Conservation (phyloP, 164 flowering plant species). For the Piper betle region DNA sequence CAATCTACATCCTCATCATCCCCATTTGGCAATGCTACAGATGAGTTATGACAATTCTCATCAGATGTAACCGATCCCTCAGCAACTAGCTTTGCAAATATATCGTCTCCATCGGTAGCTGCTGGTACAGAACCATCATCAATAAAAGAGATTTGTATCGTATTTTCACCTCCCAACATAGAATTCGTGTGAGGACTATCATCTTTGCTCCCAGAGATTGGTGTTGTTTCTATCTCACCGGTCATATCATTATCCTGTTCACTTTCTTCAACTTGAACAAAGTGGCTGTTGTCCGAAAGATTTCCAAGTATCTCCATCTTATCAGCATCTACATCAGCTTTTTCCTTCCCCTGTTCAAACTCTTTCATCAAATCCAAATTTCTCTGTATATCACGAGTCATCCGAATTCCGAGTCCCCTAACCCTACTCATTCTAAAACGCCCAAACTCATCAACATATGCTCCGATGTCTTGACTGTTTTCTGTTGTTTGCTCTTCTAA, state of each 20-base stretch:
- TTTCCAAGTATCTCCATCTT: slow-evolving; percentile 9
- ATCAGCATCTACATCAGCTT: slow-evolving; percentile 6
- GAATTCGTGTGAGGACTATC: slow-evolving; percentile 1
- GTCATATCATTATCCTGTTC: not conserved
- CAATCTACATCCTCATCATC: slow-evolving; percentile 53
- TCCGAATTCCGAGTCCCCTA: slow-evolving; percentile 81
- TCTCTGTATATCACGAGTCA: slow-evolving; percentile 89
- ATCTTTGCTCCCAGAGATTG: not conserved
- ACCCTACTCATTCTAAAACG: slow-evolving; percentile 61
- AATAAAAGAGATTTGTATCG: slow-evolving; percentile 45
- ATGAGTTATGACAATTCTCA: slow-evolving; percentile 12
- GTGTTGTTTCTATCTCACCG: slow-evolving; percentile 7
- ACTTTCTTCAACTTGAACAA: not conserved
- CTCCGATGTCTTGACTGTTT: slow-evolving; percentile 42
- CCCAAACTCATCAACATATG: slow-evolving; percentile 83
- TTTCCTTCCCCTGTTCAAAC: slow-evolving; percentile 38
- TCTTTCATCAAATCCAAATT: slow-evolving; percentile 88
- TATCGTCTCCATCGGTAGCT: slow-evolving; percentile 38
- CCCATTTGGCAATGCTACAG: slow-evolving; percentile 9
- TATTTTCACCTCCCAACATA: slow-evolving; percentile 10
- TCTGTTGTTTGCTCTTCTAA: slow-evolving; percentile 19
- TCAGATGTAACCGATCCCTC: slow-evolving; percentile 27
- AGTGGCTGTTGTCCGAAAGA: slow-evolving; percentile 10
- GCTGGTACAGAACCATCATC: slow-evolving; percentile 27
- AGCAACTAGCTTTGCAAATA: slow-evolving; percentile 57